Base-by-base conservation (phyloP, 345 rosid genomes). In the Ceriops tagal region DNA sequence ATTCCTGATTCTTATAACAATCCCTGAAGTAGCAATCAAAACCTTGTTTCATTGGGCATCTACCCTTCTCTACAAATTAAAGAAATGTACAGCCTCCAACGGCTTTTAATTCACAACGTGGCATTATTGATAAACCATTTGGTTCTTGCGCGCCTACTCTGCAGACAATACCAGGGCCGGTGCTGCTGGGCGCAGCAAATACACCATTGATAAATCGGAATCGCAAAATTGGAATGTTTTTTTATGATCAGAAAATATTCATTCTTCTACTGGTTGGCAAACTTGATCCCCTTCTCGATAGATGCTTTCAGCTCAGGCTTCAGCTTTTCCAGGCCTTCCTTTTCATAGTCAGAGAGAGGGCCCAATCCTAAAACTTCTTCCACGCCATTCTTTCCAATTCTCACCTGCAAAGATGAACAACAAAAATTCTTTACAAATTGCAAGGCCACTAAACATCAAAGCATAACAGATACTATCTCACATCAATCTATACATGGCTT, bases 321-420 rank as follows among this genome's bases (percentile, higher is more conserved):
- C 64, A 92, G 82, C 53, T 53, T 81, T 73, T 87, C 91, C 71
- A 89, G 72, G 27, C 93, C 92, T 66, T 84, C 80, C 69, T 85
- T 83, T 73, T 89, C 96, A 7, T 19, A 88, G 72, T 86, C 93
- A 0, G 93, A 92, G n/a, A 92, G 84, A 20, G 92, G 46, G 22
- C 97, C 96, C 73, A 92, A 71, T 28, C 86, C 92, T 16, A 88
- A 60, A 37, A 92, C 83, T 83, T 89, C 93, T 67, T 88, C 93
- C 51, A 85, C 91, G 1, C 93, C 93, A 18, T 87, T 84, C 92
- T 84, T 89, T 49, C 96, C 97, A 1, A 89, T 79, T 77, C 83
- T 84, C 72, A 92, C 93, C 96, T 89, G 90, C 76, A 55, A 55
- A 19, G 15, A n/a, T 21, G 26, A 55, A 4, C 27, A 55, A 1